These are phyloP conservation scores for Russula virescens DNA, from an alignment of 768 basidiomycete genomes.

Conservation along the genomic window DNA sequence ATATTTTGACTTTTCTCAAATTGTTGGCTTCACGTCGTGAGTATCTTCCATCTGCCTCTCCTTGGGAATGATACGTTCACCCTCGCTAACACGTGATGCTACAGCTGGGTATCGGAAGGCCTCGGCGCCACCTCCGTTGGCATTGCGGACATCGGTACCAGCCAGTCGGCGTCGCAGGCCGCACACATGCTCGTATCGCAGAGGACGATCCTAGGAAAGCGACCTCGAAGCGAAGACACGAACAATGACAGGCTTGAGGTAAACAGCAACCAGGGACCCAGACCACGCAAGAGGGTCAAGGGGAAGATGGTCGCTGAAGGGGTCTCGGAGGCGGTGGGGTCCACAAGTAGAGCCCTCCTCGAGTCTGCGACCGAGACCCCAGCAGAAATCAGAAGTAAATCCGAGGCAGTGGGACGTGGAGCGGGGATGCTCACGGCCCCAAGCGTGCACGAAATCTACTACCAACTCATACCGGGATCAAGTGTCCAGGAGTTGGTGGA, in stretches of 20 bases:
- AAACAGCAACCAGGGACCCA: too few relatives aligned
- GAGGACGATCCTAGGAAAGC: neutral
- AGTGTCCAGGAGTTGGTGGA: neutral
- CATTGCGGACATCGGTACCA: neutral
- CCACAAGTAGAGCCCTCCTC: neutral
- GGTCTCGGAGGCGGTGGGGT: neutral
- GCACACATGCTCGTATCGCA: too few relatives aligned
- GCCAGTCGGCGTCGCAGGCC: too few relatives aligned
- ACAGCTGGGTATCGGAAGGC: neutral
- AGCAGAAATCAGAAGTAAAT: neutral
- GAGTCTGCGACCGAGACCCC: neutral
- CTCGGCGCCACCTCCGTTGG: too few relatives aligned
- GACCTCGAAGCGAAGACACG: neutral
- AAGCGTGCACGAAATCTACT: neutral
- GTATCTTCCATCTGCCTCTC: too few relatives aligned
- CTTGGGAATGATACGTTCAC: neutral
- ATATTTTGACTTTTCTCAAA: too few relatives aligned
- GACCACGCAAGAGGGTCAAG: neutral
- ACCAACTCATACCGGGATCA: neutral
- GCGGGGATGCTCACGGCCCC: slow-evolving; percentile 6
- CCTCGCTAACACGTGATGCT: neutral
- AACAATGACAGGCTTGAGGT: too few relatives aligned
- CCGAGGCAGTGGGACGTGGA: neutral
- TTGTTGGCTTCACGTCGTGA: too few relatives aligned
- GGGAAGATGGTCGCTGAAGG: neutral